A percentile compares a stretch with the other conserved stretches of the same genome.
These are phyloP conservation scores for Thymus mandschuricus DNA, from an alignment of 257 asterid species.

Conservation along the genomic window DNA sequence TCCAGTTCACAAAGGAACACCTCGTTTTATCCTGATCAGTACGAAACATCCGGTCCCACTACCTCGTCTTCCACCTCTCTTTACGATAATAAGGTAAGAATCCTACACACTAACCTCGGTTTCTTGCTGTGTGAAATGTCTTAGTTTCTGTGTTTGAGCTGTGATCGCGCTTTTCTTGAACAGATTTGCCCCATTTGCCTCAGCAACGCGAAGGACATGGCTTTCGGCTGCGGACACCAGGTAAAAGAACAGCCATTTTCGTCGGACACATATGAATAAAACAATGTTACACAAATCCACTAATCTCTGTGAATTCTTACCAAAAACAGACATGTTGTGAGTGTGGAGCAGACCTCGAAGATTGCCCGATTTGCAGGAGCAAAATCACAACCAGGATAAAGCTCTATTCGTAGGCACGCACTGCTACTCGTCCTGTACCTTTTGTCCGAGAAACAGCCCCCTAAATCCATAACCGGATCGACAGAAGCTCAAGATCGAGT, in stretches of 20 bases:
- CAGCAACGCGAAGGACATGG: constrained; percentile 55
- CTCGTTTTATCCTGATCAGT: constrained; percentile 27
- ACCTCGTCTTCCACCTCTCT: constrained; percentile 40
- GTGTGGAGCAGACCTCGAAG: constrained; percentile 57
- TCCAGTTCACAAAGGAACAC: constrained; percentile 44
- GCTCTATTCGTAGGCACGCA: constrained; percentile 46
- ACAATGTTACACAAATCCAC: not conserved
- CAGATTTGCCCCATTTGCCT: constrained; percentile 62
- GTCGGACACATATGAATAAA: too few relatives aligned
- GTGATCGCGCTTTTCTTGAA: constrained; percentile 18
- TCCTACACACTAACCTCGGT: not conserved
- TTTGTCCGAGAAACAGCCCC: constrained; percentile 1
- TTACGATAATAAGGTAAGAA: constrained; percentile 50
- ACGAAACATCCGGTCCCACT: constrained; percentile 26
- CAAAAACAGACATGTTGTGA: constrained; percentile 55
- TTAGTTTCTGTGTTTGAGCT: not conserved
- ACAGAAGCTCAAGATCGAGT: not conserved
- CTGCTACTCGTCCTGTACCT: constrained; percentile 11
- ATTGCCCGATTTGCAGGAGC: constrained; percentile 62
- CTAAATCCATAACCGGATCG: not conserved
- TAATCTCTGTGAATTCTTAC: constrained; percentile 3
- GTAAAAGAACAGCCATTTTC: constrained; percentile 29
- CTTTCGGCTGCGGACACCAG: constrained; percentile 75
- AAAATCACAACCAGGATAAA: constrained; percentile 56
- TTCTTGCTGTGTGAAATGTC: not conserved